phyloP scores from a whole-genome alignment of 306 rosid species.

The Trichosanthes cucumerina region DNA sequence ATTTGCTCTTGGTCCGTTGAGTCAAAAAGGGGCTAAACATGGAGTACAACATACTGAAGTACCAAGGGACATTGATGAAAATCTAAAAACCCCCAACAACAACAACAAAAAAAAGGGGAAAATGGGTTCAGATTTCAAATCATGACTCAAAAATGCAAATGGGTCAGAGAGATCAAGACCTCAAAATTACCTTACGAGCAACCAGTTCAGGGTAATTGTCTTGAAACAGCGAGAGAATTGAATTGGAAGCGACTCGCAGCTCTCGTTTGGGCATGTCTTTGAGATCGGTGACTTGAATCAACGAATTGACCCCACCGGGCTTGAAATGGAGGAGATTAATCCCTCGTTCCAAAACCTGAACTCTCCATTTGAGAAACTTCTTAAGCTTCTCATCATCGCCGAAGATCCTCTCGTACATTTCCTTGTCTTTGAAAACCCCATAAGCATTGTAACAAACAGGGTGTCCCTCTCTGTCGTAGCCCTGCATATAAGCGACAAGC shows the following conservation, averaged over 20 bases:
- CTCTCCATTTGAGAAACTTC: slow-evolving; percentile 86
- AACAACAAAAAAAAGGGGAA: background rate
- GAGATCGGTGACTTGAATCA: slow-evolving; percentile 90
- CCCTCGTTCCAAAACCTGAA: slow-evolving; percentile 82
- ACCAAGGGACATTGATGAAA: slow-evolving; percentile 97
- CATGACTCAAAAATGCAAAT: background rate
- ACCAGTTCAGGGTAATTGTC: slow-evolving; percentile 97
- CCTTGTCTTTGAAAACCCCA: slow-evolving; percentile 65
- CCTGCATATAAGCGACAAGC: slow-evolving; percentile 81
- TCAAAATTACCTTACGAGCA: slow-evolving; percentile 57
- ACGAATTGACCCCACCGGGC: slow-evolving; percentile 79
- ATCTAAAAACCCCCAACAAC: slow-evolving; percentile 31
- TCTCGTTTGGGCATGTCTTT: slow-evolving; percentile 96
- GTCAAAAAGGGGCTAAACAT: slow-evolving; percentile 91
- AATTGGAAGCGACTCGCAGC: slow-evolving; percentile 86
- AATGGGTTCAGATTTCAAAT: background rate
- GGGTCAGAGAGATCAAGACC: background rate
- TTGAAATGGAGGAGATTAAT: slow-evolving; percentile 68
- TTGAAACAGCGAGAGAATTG: slow-evolving; percentile 82
- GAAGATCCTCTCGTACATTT: slow-evolving; percentile 71
- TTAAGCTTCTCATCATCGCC: slow-evolving; percentile 88
- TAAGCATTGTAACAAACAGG: slow-evolving; percentile 94
- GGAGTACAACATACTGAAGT: slow-evolving; percentile 83
- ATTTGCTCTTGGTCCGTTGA: slow-evolving; percentile 93
- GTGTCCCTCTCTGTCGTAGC: slow-evolving; percentile 66